Conservation (phyloP, 805 yeast genomes). For the Wickerhamiella dianesei region DNA sequence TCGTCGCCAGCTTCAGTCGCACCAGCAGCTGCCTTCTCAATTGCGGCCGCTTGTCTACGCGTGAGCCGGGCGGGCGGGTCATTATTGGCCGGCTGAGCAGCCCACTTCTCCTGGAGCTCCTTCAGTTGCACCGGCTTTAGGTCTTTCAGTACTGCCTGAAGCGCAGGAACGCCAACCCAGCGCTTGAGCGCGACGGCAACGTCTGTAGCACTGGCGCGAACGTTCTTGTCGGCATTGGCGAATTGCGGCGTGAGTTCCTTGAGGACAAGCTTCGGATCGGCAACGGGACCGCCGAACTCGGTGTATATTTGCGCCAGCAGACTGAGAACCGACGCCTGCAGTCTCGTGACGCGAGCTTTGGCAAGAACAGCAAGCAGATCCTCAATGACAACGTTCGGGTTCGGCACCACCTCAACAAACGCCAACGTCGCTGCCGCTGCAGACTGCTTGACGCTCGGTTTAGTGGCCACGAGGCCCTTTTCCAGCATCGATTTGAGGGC, state of each 20-base stretch:
- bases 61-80: slow-evolving; percentile 9
- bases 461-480: slow-evolving; percentile 63
- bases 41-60: slow-evolving; percentile 4
- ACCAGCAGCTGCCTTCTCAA: slow-evolving; percentile 2
- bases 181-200: slow-evolving; percentile 56
- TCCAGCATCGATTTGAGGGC: slow-evolving; percentile 42
- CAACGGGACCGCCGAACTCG: slow-evolving; percentile 49
- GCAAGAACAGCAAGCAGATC: slow-evolving; percentile 46
- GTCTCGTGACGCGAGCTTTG: slow-evolving; percentile 54
- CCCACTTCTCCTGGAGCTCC: slow-evolving; percentile 57
- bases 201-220: slow-evolving; percentile 62
- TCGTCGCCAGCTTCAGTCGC: neutral
- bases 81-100: neutral
- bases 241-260: slow-evolving; percentile 53
- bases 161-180: slow-evolving; percentile 58
- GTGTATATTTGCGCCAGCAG: slow-evolving; percentile 44
- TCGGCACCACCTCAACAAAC: slow-evolving; percentile 53
- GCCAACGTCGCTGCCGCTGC: slow-evolving; percentile 48
- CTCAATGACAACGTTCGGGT: slow-evolving; percentile 42
- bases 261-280: slow-evolving; percentile 45
- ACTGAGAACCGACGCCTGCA: slow-evolving; percentile 52
- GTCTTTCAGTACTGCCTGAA: slow-evolving; percentile 40
- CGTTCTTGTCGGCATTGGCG: slow-evolving; percentile 75
- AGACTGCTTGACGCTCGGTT: slow-evolving; percentile 59
- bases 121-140: slow-evolving; percentile 87